Evolutionary conservation across 78 protist species (phyloP), one percentile per base, ranked within the genome.

Genomic region (Dictyostelium capitatum): DNA sequence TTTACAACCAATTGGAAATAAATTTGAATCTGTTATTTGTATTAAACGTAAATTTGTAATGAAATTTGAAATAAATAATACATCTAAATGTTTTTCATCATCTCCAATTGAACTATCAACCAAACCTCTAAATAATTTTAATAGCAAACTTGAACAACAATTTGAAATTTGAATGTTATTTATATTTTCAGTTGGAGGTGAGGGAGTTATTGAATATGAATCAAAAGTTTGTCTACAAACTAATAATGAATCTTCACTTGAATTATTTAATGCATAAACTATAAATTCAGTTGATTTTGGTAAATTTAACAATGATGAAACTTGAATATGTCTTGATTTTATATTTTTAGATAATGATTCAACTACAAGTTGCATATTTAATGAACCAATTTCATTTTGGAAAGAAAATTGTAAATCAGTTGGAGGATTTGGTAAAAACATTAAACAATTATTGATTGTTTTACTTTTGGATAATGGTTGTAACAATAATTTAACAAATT

Each of bases 341-440:
- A 28, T 67, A 64, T 81, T 75, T 54, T 32, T 81, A 14, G 0
- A 20, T 19, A 81, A 11, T 19, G 89, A 81, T 1, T 43, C 15
- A 43, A 81, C 48, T 17, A 59, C 77, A 72, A 81, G 47, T 4
- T 65, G 47, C 57, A 81, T 59, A 48, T 65, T 81, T 11, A 15
- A 7, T 53, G n/a, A 14, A 15, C 89, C 89, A 81, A 14, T 57
- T 43, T 80, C 74, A 62, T 46, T 46, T 81, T 81, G 89, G 43
- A 81, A 81, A 23, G 89, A 81, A 14, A 81, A 43, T 48, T 81
- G 89, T 14, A 81, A 19, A 65, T 81, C 69, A 19, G 79, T 25
- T 11, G 89, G 89, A 43, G 89, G 89, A 30, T 65, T 8, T n/a
- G 89, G 67, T 23, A 81, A 37, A 41, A 37, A 41, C 15, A 30